Evolutionary conservation across 2,329 filamentous ascomycete species (phyloP).

Genomic region (Calonectria naviculata): DNA sequence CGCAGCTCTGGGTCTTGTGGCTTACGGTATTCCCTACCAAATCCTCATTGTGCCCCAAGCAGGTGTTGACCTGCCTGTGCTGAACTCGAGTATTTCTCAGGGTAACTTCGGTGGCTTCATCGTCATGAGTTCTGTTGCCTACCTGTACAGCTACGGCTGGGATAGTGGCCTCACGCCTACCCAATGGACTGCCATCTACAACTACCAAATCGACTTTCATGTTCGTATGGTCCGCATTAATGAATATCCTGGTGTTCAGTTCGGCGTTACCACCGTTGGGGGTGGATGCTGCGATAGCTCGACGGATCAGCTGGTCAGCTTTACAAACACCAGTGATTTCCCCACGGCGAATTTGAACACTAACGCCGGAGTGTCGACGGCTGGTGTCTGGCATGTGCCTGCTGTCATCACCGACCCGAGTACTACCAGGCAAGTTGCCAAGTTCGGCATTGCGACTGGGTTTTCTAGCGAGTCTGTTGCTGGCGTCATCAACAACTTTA

Average conservation of each 20-base stretch:
- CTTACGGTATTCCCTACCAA: conserved; percentile 25
- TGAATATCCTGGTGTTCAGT: conserved; percentile 21
- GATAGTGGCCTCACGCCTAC: conserved; percentile 23
- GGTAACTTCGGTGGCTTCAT: conserved; percentile 29
- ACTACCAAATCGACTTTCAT: conserved; percentile 26
- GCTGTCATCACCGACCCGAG: conserved; percentile 22
- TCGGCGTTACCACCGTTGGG: conserved; percentile 5
- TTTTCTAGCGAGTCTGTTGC: conserved; percentile 25
- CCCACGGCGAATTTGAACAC: conserved; percentile 26
- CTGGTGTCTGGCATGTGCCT: conserved; percentile 26
- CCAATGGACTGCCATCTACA: conserved; percentile 25
- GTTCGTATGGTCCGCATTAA: conserved; percentile 32
- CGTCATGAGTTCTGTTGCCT: conserved; percentile 23
- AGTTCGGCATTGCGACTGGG: conserved; percentile 20
- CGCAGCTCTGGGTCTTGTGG: conserved; percentile 16
- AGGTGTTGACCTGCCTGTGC: conserved; percentile 17
- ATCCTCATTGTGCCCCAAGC: conserved; percentile 20
- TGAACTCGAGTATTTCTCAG: conserved; percentile 16
- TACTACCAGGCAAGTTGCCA: conserved; percentile 19
- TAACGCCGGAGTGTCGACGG: conserved; percentile 23
- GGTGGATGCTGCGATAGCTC: conserved; percentile 6
- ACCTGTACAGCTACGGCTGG: conserved; percentile 26
- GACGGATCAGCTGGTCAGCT: conserved; percentile 20
- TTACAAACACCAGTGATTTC: conserved; percentile 22
- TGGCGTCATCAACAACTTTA: conserved; percentile 24